phyloP scores from a whole-genome alignment of 2,329 filamentous ascomycete genomes.

The Didymellaceae sp. region DNA sequence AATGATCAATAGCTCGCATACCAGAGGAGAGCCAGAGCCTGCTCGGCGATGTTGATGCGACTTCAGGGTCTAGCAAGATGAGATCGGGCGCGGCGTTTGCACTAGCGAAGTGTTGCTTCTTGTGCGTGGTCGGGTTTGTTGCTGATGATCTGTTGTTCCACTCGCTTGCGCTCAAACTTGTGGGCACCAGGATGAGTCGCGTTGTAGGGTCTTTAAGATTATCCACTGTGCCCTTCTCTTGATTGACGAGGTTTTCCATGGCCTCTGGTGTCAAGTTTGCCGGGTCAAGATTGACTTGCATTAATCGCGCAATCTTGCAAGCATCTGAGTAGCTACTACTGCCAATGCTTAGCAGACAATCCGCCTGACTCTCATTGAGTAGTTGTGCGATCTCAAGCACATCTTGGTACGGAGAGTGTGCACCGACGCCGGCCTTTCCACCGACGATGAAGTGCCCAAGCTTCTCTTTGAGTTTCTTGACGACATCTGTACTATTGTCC shows the following conservation, averaged over 20 bases:
- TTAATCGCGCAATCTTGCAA: constrained; percentile 35
- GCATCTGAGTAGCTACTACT: constrained; percentile 37
- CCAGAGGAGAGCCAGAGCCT: constrained; percentile 37
- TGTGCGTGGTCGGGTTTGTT: constrained; percentile 26
- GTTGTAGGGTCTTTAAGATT: constrained; percentile 22
- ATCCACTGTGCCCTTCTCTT: constrained; percentile 24
- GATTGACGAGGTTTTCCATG: constrained; percentile 34
- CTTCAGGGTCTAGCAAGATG: constrained; percentile 31
- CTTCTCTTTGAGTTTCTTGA: constrained; percentile 23
- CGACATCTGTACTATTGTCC: constrained; percentile 23
- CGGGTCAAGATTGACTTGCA: constrained; percentile 25
- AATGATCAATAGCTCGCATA: constrained; percentile 39
- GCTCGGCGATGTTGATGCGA: constrained; percentile 33
- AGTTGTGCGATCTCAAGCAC: constrained; percentile 27
- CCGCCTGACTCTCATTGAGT: constrained; percentile 24
- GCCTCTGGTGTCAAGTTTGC: constrained; percentile 23
- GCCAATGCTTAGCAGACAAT: constrained; percentile 33
- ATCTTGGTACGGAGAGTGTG: constrained; percentile 34
- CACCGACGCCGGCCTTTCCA: constrained; percentile 28
- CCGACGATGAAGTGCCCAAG: constrained; percentile 27
- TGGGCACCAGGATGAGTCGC: too few relatives aligned
- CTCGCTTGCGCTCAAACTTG: constrained; percentile 35
- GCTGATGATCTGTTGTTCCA: constrained; percentile 32
- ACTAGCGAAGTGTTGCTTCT: constrained; percentile 37
- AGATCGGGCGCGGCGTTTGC: constrained; percentile 26